phyloP scores from a whole-genome alignment of 2,329 filamentous ascomycete genomes.

The Xylariaceae sp. region DNA sequence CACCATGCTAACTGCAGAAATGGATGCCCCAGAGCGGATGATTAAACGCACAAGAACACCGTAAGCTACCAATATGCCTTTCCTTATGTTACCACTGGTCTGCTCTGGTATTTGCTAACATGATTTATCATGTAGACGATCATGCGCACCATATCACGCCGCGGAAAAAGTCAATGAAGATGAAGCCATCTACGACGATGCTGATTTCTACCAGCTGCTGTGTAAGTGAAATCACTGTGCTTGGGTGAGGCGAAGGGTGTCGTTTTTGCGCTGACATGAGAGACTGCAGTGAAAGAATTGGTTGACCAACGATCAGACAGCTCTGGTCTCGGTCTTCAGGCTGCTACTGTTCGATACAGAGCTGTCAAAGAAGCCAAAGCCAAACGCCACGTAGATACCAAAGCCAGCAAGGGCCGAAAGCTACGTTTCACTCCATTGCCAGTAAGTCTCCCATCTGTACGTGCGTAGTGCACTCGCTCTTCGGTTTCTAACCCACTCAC shows the following conservation, averaged over 20 bases:
- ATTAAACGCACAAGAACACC: slow-evolving; percentile 66
- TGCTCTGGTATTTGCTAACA: slow-evolving; percentile 5
- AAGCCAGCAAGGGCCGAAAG: slow-evolving; percentile 92
- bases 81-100: neutral
- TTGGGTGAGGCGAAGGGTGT: neutral
- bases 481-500: slow-evolving; percentile 31
- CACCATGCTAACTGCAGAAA: slow-evolving; percentile 64
- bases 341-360: slow-evolving; percentile 58
- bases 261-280: slow-evolving; percentile 5
- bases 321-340: slow-evolving; percentile 40
- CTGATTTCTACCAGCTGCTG: slow-evolving; percentile 88
- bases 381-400: slow-evolving; percentile 82
- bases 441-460: slow-evolving; percentile 6
- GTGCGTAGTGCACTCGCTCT: neutral
- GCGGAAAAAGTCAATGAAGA: slow-evolving; percentile 55
- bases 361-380: slow-evolving; percentile 73
- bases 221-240: slow-evolving; percentile 25
- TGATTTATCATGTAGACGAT: slow-evolving; percentile 42
- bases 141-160: slow-evolving; percentile 69
- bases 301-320: slow-evolving; percentile 82
- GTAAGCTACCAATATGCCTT: slow-evolving; percentile 4
- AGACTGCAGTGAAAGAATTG: slow-evolving; percentile 69
- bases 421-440: slow-evolving; percentile 65
- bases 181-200: slow-evolving; percentile 78
- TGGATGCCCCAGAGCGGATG: slow-evolving; percentile 62